Evolutionary conservation across 2,329 filamentous ascomycete genomes (phyloP), one percentile per base, ranked within the genome.

Genomic region (Botrytis deweyae): DNA sequence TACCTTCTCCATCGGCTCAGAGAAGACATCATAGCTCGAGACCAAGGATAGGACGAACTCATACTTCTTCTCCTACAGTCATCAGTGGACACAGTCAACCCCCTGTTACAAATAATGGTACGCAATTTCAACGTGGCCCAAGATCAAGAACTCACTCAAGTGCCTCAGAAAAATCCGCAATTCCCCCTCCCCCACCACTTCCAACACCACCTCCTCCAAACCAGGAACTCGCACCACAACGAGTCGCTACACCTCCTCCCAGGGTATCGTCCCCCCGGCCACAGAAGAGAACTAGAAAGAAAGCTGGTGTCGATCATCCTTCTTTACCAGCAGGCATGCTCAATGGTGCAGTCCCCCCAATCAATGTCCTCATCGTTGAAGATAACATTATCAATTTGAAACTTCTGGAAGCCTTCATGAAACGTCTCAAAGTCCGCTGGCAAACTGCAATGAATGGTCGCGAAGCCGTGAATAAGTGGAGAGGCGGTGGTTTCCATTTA

Each of bases 351-450:
- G 94, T 98, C 0, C 96, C 96, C 12, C 95, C 96, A 1, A 98
- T 99, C 84, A 98, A 97, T 78, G 95, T 98, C 12, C 87, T 99
- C 62, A 97, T 99, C 75, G 96, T 99, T 22, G 96, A 99, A 84
- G 96, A 99, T 84, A 99, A 99, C 82, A 94, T 96, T 76, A 98
- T 99, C 87, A 99, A 98, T 81, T 86, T 98, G 78, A 93, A 94
- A 80, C 90, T 99, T 16, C 86, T 99, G 52, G 95, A 98, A 81
- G 94, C 95, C 1, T 97, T 99, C 80, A 95, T 98, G 87, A 97
- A 98, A 84, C 88, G 94, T 67, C 87, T 99, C 68, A 98, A 97
- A 81, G 96, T 99, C 10, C 90, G 96, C 49, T 98, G 95, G 94
- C 92, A 96, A 83, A 97, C 94, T n/a, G 96, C 96, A 55, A 94